Conservation (phyloP, 257 asterid species). For the Solanum peruvianum region DNA sequence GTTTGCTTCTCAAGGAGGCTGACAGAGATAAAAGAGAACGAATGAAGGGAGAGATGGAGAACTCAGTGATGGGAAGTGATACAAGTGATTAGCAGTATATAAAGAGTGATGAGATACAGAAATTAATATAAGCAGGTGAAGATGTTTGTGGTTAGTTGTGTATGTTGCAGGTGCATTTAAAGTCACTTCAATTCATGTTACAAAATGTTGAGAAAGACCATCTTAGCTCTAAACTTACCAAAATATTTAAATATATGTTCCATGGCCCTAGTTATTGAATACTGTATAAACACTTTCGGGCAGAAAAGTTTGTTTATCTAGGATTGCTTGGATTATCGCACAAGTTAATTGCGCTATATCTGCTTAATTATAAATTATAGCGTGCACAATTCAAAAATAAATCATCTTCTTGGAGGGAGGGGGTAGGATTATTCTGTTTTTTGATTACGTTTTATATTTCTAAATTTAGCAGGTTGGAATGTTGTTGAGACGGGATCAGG, state of each 20-base stretch:
- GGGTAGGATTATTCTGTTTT: neutral
- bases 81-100: constrained; percentile 13
- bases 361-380: neutral
- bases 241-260: neutral
- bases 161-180: constrained; percentile 44
- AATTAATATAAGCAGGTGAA: constrained; percentile 60
- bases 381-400: neutral
- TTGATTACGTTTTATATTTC: neutral
- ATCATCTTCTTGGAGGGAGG: neutral
- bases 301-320: neutral
- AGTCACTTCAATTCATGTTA: constrained; percentile 29
- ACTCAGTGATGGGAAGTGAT: constrained; percentile 7
- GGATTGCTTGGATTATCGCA: neutral
- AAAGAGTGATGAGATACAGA: constrained; percentile 26
- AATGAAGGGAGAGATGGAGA: neutral
- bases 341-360: neutral
- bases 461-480: neutral
- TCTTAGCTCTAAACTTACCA: neutral
- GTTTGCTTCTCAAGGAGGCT: neutral
- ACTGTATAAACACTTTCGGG: neutral
- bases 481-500: neutral
- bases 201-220: neutral
- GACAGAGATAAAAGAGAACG: neutral
- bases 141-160: constrained; percentile 63
- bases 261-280: neutral